A percentile compares a stretch with the other conserved stretches of the same genome.
Conservation (phyloP, 2,329 filamentous ascomycete species). For the Neocucurbitaria cava region DNA sequence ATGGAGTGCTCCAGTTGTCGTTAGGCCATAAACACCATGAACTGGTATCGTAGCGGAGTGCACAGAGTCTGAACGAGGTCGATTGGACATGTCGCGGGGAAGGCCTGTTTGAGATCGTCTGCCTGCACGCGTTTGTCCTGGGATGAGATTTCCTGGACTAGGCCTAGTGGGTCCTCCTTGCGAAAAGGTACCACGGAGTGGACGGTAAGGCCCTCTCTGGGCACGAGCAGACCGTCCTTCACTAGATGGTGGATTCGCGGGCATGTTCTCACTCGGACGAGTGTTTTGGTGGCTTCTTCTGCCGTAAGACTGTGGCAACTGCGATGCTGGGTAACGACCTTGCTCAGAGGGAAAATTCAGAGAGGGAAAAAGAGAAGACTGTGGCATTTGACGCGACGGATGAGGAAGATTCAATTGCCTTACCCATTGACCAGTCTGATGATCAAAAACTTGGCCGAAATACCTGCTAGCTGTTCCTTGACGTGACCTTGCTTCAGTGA, state of each 20-base stretch:
- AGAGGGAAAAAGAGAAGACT: not conserved
- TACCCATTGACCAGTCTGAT: too few species aligned
- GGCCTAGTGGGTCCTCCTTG: slow-evolving; percentile 4
- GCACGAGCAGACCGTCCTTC: slow-evolving; percentile 6
- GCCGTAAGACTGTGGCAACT: not conserved
- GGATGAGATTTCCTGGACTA: not conserved
- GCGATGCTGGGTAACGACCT: not conserved
- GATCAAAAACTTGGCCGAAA: not conserved
- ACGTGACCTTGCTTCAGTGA: not conserved
- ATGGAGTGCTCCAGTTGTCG: too few species aligned
- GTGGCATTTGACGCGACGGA: not conserved
- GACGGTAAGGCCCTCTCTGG: slow-evolving; percentile 21
- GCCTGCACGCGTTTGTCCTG: slow-evolving; percentile 14
- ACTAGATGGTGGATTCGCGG: slow-evolving; percentile 5
- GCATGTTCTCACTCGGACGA: slow-evolving; percentile 33
- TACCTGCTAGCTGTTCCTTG: not conserved
- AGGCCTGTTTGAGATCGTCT: slow-evolving; percentile 14
- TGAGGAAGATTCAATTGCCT: not conserved
- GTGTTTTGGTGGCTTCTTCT: slow-evolving; percentile 10
- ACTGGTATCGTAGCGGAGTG: too few species aligned
- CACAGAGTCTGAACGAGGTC: slow-evolving; percentile 7
- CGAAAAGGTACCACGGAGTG: too few species aligned
- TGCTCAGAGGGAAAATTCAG: not conserved
- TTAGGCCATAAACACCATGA: too few species aligned
- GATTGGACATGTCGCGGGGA: slow-evolving; percentile 21